A percentile compares a stretch with the other conserved stretches of the same genome.
Conservation (phyloP, 2,329 filamentous ascomycete species). For the Emmonsia crescens region DNA sequence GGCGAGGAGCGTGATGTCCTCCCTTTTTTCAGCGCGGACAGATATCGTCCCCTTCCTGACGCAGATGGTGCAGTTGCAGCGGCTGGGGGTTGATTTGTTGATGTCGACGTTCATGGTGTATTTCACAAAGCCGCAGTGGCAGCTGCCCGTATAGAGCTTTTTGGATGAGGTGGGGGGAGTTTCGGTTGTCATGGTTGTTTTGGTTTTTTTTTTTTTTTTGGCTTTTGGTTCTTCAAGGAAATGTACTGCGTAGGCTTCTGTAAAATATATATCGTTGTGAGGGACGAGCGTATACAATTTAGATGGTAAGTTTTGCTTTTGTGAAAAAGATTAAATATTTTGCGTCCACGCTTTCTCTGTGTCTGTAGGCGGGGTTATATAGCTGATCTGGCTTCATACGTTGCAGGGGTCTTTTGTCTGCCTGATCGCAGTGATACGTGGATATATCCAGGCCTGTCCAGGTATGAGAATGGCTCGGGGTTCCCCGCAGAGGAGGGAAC, state of each 20-base stretch:
- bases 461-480: too few relatives aligned
- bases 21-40: background rate
- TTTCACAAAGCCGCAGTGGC: slow-evolving; percentile 11
- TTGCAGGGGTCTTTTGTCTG: too few relatives aligned
- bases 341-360: background rate
- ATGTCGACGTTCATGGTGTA: slow-evolving; percentile 13
- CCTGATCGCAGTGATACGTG: too few relatives aligned
- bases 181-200: background rate
- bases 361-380: background rate
- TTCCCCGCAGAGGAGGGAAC: too few relatives aligned
- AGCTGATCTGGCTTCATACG: too few relatives aligned
- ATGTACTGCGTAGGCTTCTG: background rate
- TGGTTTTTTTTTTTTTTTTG: background rate
- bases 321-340: background rate
- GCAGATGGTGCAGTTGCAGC: slow-evolving; percentile 13
- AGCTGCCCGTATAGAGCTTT: slow-evolving; percentile 9
- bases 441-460: too few relatives aligned
- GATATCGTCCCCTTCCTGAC: slow-evolving; percentile 9
- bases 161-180: background rate
- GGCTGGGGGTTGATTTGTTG: slow-evolving; percentile 6
- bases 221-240: background rate
- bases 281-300: background rate
- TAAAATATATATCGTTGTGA: background rate
- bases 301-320: background rate
- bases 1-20: slow-evolving; percentile 6